Evolutionary conservation across 495 filamentous ascomycete species (phyloP), one percentile per base, ranked within the genome.

Genomic region (Hypoxylon lienhwacheense): DNA sequence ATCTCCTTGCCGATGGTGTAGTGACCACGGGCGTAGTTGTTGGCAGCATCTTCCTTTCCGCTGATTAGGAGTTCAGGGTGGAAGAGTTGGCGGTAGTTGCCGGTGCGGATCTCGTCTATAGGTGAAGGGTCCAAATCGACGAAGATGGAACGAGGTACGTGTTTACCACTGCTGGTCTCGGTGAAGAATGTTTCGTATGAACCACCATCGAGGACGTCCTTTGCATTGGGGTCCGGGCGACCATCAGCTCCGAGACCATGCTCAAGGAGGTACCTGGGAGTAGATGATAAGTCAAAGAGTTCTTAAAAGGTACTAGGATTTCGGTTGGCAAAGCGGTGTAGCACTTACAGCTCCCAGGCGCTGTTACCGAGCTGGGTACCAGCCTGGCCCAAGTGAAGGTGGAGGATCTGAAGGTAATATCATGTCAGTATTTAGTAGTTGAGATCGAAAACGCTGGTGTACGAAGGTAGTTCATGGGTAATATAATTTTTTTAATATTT

Each of bases 1-100:
- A 93, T 80, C 75, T 95, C 90, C 79, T 93, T 95, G 73, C 90
- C 90, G 60, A 93, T 85, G 39, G 90, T 95, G 71, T 95, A 95
- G 72, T 95, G 90, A 55, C 90, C 90, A 77, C 90, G 87, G 58
- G 90, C 90, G 77, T 95, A 95, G 80, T 95, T 95, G 73, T 95
- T 95, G 66, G 90, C 88, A 47, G 90, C 90, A 81, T 95, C 90
- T 72, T 95, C 90, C 74, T 95, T 95, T 55, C 90, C 90, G 69
- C 84, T 91, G 66, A 95, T 89, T 72, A 95, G 70, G 58, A 86
- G 76, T 73, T 93, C 90, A 20, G 90, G 90, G 70, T 93, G 90
- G 77, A 95, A 95, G 28, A 95, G 85, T 63, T 91, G 82, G 50
- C 89, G 86, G 72, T 91, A 92, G 57, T 67, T 59, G 64, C 90